phyloP scores from a whole-genome alignment of 2,329 filamentous ascomycete species.

The Dactylellina parvicollis region DNA sequence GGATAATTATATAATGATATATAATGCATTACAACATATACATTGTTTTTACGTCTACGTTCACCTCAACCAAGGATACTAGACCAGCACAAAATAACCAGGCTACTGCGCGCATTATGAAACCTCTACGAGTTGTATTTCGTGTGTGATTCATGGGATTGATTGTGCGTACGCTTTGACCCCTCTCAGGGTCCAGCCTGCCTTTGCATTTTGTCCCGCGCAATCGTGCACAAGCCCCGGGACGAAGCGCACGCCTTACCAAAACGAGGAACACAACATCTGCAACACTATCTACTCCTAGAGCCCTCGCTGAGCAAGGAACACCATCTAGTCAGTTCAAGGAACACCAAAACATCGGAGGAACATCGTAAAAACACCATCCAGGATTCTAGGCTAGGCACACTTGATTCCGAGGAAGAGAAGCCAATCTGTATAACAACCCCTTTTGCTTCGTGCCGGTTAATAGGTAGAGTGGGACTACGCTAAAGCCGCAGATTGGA shows the following conservation, averaged over 20 bases:
- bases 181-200: background rate
- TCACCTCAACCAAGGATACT: too few relatives aligned
- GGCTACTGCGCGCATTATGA: background rate
- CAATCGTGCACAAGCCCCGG: too few relatives aligned
- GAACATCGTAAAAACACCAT: too few relatives aligned
- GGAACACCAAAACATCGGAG: too few relatives aligned
- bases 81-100: too few relatives aligned
- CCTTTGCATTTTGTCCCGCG: background rate
- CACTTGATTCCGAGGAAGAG: too few relatives aligned
- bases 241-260: background rate
- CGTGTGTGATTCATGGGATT: background rate
- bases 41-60: background rate
- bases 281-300: background rate
- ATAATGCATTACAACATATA: background rate
- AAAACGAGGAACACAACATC: background rate
- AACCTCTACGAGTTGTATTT: background rate
- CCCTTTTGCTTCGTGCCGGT: too few relatives aligned
- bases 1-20: background rate
- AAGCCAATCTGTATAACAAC: too few relatives aligned
- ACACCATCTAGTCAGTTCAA: too few relatives aligned
- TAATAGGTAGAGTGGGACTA: background rate
- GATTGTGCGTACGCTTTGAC: background rate
- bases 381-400: too few relatives aligned
- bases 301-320: too few relatives aligned
- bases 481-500: background rate